These are phyloP conservation scores for Polyporus tsugae DNA, from an alignment of 1,284 basidiomycete species.

Conservation along the genomic window DNA sequence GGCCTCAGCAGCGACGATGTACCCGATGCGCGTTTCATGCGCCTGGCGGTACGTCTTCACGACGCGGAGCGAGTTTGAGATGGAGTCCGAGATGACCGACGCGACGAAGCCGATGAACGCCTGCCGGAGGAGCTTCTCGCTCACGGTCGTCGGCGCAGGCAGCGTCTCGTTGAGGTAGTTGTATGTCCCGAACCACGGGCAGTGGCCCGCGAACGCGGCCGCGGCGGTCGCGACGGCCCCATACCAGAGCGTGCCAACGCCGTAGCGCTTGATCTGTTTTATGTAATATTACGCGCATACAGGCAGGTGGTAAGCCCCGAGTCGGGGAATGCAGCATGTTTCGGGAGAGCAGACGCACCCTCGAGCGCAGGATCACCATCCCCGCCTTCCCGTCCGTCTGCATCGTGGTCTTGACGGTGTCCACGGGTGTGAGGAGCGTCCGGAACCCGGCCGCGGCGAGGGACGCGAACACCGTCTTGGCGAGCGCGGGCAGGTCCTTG, in stretches of 20 bases:
- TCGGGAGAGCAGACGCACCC: conserved; percentile 52
- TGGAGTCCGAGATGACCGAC: conserved; percentile 81
- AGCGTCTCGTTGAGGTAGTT: conserved; percentile 77
- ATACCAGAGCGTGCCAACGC: conserved; percentile 84
- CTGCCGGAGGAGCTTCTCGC: conserved; percentile 73
- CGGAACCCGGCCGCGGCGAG: conserved; percentile 79
- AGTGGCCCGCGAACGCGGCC: conserved; percentile 92
- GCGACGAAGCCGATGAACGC: conserved; percentile 90
- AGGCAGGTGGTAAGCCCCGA: background rate
- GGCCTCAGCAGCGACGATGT: conserved; percentile 70
- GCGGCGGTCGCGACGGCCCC: conserved; percentile 89
- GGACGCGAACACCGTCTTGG: conserved; percentile 77
- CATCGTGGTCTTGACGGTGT: conserved; percentile 92
- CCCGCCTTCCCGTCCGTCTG: conserved; percentile 86
- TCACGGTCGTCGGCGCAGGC: conserved; percentile 61
- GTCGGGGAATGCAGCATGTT: background rate
- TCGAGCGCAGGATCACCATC: conserved; percentile 65
- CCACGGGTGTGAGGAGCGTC: conserved; percentile 87
- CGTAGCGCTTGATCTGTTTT: conserved; percentile 72
- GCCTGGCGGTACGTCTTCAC: conserved; percentile 94
- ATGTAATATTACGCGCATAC: background rate
- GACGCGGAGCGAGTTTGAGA: conserved; percentile 88
- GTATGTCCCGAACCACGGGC: conserved; percentile 87
- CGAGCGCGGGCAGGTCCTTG: conserved; percentile 63
- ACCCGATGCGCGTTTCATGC: conserved; percentile 80